These are phyloP conservation scores for Artemisia annua DNA, from an alignment of 129 eudicot genomes.

Conservation along the genomic window DNA sequence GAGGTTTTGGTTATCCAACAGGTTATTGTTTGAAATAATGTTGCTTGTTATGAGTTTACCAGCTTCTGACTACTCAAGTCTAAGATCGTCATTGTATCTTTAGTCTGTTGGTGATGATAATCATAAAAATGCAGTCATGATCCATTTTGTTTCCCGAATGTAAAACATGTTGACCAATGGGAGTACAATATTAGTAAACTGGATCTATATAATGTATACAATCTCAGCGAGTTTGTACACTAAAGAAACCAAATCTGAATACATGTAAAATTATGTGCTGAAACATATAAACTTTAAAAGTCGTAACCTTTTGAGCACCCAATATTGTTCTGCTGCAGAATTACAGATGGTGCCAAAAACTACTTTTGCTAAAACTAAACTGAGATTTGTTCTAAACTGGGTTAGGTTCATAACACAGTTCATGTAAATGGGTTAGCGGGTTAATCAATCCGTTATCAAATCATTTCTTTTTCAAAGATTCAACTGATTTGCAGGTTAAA, in stretches of 20 bases:
- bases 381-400: too few relatives aligned
- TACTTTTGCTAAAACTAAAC: too few relatives aligned
- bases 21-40: conserved; percentile 31
- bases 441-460: too few relatives aligned
- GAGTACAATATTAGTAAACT: neutral
- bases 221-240: neutral
- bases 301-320: too few relatives aligned
- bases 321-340: too few relatives aligned
- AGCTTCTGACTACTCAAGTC: neutral
- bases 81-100: neutral
- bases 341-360: too few relatives aligned
- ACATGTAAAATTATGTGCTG: neutral
- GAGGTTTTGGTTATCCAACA: conserved; percentile 34
- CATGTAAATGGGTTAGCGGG: too few relatives aligned
- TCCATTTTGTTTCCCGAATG: neutral
- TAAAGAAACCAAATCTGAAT: neutral
- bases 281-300: neutral
- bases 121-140: neutral
- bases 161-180: neutral
- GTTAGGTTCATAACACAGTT: too few relatives aligned
- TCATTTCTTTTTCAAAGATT: too few relatives aligned
- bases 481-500: too few relatives aligned
- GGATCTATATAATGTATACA: neutral
- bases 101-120: conserved; percentile 9
- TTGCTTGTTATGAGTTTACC: neutral